phyloP scores from a whole-genome alignment of 208 protist species.

The Leishmania guyanensis region DNA sequence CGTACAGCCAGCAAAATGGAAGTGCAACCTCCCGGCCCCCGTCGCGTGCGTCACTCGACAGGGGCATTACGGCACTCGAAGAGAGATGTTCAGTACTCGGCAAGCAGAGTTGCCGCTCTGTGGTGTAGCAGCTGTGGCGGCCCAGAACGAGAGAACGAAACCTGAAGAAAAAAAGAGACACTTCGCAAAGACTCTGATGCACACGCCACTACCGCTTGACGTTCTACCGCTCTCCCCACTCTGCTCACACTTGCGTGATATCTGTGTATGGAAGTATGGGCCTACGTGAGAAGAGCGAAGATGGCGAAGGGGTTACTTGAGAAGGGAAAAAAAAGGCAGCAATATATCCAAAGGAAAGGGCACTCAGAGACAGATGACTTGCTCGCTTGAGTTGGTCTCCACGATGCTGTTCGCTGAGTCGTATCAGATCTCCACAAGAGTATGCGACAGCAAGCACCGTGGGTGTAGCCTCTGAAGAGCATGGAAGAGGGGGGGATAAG shows the following conservation, averaged over 20 bases:
- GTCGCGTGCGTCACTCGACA: not conserved
- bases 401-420: not conserved
- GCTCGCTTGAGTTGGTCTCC: not conserved
- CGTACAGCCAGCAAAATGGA: constrained; percentile 7
- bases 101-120: not conserved
- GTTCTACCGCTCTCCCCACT: not conserved
- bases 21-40: not conserved
- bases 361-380: not conserved
- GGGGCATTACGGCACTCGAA: not conserved
- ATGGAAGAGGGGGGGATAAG: not conserved
- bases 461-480: not conserved
- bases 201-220: not conserved
- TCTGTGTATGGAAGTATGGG: not conserved
- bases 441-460: not conserved
- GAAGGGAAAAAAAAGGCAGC: not conserved
- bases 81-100: not conserved
- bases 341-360: not conserved
- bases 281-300: constrained; percentile 5
- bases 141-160: not conserved
- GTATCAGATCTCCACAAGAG: not conserved
- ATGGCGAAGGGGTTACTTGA: not conserved
- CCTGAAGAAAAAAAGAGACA: not conserved
- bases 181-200: not conserved
- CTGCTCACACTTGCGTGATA: not conserved
- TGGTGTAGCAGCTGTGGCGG: not conserved